Evolutionary conservation across 2,329 filamentous ascomycete species (phyloP).

Genomic region (Exophiala xenobiotica): DNA sequence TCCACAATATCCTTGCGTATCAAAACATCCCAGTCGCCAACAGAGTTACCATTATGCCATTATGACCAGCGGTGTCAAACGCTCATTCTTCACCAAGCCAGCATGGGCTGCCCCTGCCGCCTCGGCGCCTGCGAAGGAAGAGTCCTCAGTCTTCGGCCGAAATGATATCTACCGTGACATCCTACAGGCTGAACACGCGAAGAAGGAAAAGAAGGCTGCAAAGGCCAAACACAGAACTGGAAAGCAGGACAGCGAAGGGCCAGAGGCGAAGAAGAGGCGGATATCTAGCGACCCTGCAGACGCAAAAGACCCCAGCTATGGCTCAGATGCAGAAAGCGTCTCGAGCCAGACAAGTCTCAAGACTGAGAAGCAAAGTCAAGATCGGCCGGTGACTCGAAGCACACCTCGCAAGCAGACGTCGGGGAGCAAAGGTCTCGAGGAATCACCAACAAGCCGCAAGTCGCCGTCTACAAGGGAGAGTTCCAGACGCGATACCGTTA

Average conservation of each 20-base stretch:
- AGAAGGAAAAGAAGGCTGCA: conserved; percentile 35
- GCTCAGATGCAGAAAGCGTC: conserved; percentile 1
- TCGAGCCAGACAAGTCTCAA: background rate
- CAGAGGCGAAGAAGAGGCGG: conserved; percentile 36
- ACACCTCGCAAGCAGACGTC: conserved; percentile 15
- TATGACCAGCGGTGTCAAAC: conserved; percentile 35
- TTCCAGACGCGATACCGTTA: background rate
- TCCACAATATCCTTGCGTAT: background rate
- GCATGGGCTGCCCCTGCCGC: conserved; percentile 41
- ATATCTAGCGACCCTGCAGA: conserved; percentile 34
- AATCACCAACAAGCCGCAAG: background rate
- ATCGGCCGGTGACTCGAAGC: conserved; percentile 18
- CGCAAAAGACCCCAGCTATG: conserved; percentile 30
- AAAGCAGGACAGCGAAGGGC: conserved; percentile 7
- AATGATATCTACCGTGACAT: conserved; percentile 49
- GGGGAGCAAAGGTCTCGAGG: conserved; percentile 6
- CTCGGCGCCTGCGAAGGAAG: conserved; percentile 10
- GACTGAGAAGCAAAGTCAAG: conserved; percentile 1
- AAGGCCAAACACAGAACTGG: conserved; percentile 32
- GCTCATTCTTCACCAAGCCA: conserved; percentile 57
- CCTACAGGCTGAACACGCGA: conserved; percentile 42
- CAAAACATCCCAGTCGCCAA: background rate
- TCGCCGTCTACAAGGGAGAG: conserved; percentile 1
- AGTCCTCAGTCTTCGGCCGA: conserved; percentile 51
- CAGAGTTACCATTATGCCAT: too few relatives aligned